Percentiles rank a stretch among this genome's conserved stretches.
Evolutionary conservation across 2,329 filamentous ascomycete species (phyloP).

Genomic region (Hymenoscyphus albidus): DNA sequence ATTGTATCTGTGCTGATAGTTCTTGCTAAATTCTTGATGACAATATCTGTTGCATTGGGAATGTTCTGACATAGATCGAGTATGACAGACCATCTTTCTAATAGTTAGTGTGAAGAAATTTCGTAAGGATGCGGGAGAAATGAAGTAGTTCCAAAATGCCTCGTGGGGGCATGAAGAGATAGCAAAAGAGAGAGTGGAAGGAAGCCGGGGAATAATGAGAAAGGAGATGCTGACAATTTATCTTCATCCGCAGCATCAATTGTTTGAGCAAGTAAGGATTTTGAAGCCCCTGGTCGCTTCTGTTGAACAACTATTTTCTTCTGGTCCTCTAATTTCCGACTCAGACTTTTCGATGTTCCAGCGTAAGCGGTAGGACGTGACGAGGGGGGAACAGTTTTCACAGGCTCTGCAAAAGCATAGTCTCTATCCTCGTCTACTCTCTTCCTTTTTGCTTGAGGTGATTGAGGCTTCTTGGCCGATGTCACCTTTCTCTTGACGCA

Average conservation of each 20-base stretch:
- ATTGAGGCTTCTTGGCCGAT: neutral
- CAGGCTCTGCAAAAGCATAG: neutral
- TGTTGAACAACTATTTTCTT: neutral
- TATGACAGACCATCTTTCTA: neutral
- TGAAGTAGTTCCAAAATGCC: too few relatives aligned
- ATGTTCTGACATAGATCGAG: neutral
- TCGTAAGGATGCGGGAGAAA: too few relatives aligned
- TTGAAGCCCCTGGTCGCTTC: neutral
- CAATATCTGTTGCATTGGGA: neutral
- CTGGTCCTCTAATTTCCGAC: neutral
- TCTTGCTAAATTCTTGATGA: neutral
- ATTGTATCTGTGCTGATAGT: neutral
- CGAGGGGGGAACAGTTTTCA: neutral
- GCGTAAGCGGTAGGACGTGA: too few relatives aligned
- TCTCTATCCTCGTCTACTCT: neutral
- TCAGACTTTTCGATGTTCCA: neutral
- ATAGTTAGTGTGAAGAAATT: neutral
- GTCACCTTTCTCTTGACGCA: neutral
- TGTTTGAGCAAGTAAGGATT: neutral
- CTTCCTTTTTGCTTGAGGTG: neutral
- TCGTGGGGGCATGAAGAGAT: too few relatives aligned
- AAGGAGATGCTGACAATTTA: neutral
- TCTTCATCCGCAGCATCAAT: neutral
- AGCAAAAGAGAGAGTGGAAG: neutral
- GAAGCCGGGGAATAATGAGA: neutral